Base-by-base conservation (phyloP, 2,329 filamentous ascomycete genomes). In the Trichoderma lentiforme region DNA sequence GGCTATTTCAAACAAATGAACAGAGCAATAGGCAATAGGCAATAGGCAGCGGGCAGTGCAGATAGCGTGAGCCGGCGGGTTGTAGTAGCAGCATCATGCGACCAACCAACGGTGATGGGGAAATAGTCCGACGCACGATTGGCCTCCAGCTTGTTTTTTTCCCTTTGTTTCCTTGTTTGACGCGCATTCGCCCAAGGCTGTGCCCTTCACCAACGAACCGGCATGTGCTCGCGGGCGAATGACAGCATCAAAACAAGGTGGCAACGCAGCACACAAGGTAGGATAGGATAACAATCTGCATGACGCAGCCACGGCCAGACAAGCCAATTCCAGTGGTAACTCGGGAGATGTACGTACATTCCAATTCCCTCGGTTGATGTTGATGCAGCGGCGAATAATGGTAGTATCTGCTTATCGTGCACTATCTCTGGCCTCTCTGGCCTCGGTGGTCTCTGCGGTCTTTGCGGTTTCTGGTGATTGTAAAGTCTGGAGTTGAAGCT, bases 391-490 rank as follows among this genome's bases (percentile, higher is more conserved):
- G 24, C 28, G 60, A 30, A 58, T 32, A 21, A 8, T 11, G 9
- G 68, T 9, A 36, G 73, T 53, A 21, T n/a, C 43, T n/a, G 18
- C 43, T 21, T 21, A 51, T 51, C 43, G 43, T 51, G 43, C 9
- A 21, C n/a, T 51, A n/a, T 51, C n/a, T 51, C 18, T 12, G n/a
- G 43, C 43, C 18, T 47, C 43, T 21, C 78, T 77, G 80, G 76
- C 68, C 80, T 79, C 80, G 36, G 79, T 76, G 36, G 73, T 75
- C 74, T 77, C n/a, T 30, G 64, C 14, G 74, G 47, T 76, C 73
- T 75, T 74, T 36, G 79, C 76, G 36, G 73, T 75, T 75, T 77
- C 30, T 30, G 64, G 34, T 30, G 62, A 7, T n/a, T 9, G 15
- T 75, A 68, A 74, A 74, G 65, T 24, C 53, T 72, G 28, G 18